Base-by-base conservation (phyloP, 1,284 basidiomycete genomes). In the Puccinia hordei region DNA sequence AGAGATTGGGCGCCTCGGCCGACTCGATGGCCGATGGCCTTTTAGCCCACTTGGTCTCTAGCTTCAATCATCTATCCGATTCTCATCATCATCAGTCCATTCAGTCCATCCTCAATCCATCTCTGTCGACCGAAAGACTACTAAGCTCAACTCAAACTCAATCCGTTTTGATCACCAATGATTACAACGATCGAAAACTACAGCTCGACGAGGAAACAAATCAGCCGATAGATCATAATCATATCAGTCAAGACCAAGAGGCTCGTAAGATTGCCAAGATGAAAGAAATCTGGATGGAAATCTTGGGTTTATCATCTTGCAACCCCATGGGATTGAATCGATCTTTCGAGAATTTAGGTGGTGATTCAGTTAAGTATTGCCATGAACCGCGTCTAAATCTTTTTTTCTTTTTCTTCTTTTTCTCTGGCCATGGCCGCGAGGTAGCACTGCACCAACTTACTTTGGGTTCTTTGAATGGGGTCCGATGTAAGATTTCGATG, bases 301-400 rank as follows among this genome's bases (percentile, higher is more conserved):
- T 83, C 1, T 73, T 84, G 10, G 63, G 78, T 15, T 6, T 82
- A 0, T 63, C 81, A 12, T 30, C 8, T 22, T 63, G 2, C 4
- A 41, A 15, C 6, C 80, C 81, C 0, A 27, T 82, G 27, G 74
- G 57, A 0, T 27, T 51, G 22, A 63, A 81, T 19, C 80, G 81
- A 30, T 69, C 66, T 35, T 84, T 83, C n/a, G 80, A 80, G 24
- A 81, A 81, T 9, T 68, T 83, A 6, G 83, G 83, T n/a, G 83
- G 83, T 8, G 83, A 84, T 38, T 84, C 83, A 72, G 83, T 83
- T 72, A 19, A 51, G 69, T 72, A 30, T 27, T 24, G 38, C 15
- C 10, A 27, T 17, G 22, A 17, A 19, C 53, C 24, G 5, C 24
- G 8, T 55, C 24, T 55, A 27, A 2, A 69, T 69, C 24, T 13